phyloP scores from a whole-genome alignment of 768 basidiomycete species.

The Chiua virens region DNA sequence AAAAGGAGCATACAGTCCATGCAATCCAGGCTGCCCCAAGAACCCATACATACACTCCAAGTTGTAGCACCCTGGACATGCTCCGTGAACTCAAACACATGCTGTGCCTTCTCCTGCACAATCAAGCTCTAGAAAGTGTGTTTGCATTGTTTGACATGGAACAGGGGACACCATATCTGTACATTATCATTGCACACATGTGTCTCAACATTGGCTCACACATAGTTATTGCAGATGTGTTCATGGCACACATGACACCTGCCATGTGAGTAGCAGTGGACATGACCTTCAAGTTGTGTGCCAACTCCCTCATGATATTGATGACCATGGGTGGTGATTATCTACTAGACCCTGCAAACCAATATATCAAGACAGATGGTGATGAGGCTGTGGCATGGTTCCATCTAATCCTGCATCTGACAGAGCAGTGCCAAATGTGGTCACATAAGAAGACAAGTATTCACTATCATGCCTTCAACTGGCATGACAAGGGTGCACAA shows the following conservation, averaged over 20 bases:
- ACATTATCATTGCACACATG: slow-evolving; percentile 47
- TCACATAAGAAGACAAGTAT: slow-evolving; percentile 44
- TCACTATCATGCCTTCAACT: slow-evolving; percentile 19
- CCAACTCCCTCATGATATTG: too few relatives aligned
- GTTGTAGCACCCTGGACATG: slow-evolving; percentile 6
- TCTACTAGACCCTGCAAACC: slow-evolving; percentile 4
- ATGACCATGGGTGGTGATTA: too few relatives aligned
- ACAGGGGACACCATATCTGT: slow-evolving; percentile 25
- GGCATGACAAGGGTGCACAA: slow-evolving; percentile 11
- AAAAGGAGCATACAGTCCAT: background rate
- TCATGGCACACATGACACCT: slow-evolving; percentile 37
- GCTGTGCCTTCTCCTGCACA: slow-evolving; percentile 26
- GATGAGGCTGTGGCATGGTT: slow-evolving; percentile 42
- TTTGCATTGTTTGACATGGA: slow-evolving; percentile 20
- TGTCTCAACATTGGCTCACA: slow-evolving; percentile 42
- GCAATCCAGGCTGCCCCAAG: background rate
- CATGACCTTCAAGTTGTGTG: background rate
- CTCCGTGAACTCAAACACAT: slow-evolving; percentile 33
- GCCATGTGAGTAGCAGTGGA: background rate
- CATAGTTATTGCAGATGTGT: slow-evolving; percentile 50
- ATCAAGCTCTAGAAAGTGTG: slow-evolving; percentile 4
- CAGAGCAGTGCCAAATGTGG: slow-evolving; percentile 57
- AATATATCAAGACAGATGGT: slow-evolving; percentile 7
- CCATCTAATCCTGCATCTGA: slow-evolving; percentile 49
- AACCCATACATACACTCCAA: slow-evolving; percentile 3